Conservation (phyloP, 495 filamentous ascomycete genomes). For the Aspergillus nidulans region DNA sequence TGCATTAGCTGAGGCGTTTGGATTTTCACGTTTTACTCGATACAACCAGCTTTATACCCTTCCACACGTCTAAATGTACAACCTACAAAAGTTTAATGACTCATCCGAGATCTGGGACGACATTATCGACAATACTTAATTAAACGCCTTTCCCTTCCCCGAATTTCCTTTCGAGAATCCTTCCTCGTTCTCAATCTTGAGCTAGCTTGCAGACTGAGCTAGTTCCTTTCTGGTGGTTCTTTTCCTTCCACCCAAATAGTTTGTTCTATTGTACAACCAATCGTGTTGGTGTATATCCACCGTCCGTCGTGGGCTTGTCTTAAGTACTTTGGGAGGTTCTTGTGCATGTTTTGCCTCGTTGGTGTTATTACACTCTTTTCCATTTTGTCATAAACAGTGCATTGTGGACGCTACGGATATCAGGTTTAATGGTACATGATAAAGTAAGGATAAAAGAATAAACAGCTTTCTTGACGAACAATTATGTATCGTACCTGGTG, state of each 20-base stretch:
- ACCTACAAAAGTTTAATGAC: constrained; percentile 16
- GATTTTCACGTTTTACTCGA: constrained; percentile 2
- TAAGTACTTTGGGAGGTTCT: constrained; percentile 20
- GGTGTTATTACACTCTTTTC: constrained; percentile 19
- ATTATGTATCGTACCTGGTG: too few species aligned
- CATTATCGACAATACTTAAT: constrained; percentile 15
- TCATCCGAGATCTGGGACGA: constrained; percentile 21
- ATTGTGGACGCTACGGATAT: constrained; percentile 5
- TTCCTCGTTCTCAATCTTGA: not conserved
- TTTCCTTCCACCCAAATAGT: not conserved
- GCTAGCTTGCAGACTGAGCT: constrained; percentile 1
- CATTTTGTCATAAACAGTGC: constrained; percentile 13
- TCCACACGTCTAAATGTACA: constrained; percentile 15
- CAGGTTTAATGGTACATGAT: constrained; percentile 7
- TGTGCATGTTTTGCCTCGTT: constrained; percentile 14
- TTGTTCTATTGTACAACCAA: constrained; percentile 16
- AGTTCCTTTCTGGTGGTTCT: constrained; percentile 12
- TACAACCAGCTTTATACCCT: constrained; percentile 10
- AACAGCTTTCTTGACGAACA: too few species aligned
- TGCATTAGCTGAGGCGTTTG: constrained; percentile 26
- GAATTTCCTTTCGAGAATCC: not conserved
- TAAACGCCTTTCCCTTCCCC: constrained; percentile 1
- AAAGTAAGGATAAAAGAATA: constrained; percentile 1
- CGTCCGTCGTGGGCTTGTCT: constrained; percentile 6
- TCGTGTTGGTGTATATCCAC: constrained; percentile 16